Evolutionary conservation across 805 yeast species (phyloP).

Genomic region (Brettanomyces bruxellensis): DNA sequence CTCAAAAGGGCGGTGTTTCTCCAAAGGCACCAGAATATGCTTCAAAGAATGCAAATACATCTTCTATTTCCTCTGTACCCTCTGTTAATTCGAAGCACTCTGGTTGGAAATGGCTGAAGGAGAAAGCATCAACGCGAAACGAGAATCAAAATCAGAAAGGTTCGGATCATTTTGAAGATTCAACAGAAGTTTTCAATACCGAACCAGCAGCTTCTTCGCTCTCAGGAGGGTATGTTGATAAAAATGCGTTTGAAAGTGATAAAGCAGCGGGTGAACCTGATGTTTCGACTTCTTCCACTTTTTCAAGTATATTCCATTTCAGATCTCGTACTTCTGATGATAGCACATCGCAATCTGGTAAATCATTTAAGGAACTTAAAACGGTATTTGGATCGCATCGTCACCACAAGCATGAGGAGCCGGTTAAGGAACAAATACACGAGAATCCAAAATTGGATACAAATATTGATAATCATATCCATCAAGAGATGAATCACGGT

Average conservation of each 20-base stretch:
- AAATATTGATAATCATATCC: too few species aligned
- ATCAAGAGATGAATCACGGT: too few species aligned
- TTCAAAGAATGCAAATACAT: too few species aligned
- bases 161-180: too few species aligned
- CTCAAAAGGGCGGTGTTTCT: too few species aligned
- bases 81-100: not conserved
- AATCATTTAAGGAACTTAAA: conserved; percentile 1
- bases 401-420: too few species aligned
- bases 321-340: not conserved
- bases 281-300: not conserved
- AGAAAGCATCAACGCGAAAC: not conserved
- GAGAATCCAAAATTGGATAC: not conserved
- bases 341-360: not conserved
- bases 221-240: too few species aligned
- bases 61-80: not conserved
- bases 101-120: conserved; percentile 3
- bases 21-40: not conserved
- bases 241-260: too few species aligned
- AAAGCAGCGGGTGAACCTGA: not conserved
- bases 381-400: conserved; percentile 1
- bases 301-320: not conserved
- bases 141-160: not conserved
- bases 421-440: not conserved
- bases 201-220: too few species aligned
- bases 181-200: too few species aligned